Conservation (phyloP, 2,329 filamentous ascomycete species). For the Trichoderma brevicompactum region DNA sequence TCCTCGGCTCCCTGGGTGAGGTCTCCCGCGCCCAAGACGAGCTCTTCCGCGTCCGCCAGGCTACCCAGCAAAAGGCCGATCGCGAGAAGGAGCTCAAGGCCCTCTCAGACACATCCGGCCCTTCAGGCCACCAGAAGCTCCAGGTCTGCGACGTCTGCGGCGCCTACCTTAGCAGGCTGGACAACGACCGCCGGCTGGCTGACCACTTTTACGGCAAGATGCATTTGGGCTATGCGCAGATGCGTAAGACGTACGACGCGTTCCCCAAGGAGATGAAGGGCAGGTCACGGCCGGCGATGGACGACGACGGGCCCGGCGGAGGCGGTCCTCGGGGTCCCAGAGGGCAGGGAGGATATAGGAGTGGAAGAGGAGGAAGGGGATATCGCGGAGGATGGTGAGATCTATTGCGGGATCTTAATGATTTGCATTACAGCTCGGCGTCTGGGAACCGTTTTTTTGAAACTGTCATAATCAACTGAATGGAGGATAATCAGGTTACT, state of each 20-base stretch:
- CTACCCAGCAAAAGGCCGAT: slow-evolving; percentile 79
- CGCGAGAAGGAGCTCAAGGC: slow-evolving; percentile 87
- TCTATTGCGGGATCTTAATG: slow-evolving; percentile 6
- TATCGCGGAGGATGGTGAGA: slow-evolving; percentile 55
- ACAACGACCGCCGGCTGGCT: slow-evolving; percentile 90
- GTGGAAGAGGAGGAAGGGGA: slow-evolving; percentile 55
- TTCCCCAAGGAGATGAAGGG: slow-evolving; percentile 86
- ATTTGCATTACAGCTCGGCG: slow-evolving; percentile 32
- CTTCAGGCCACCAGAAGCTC: slow-evolving; percentile 93
- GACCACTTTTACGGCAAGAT: slow-evolving; percentile 99
- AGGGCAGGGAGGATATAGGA: slow-evolving; percentile 59
- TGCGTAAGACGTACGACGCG: slow-evolving; percentile 91
- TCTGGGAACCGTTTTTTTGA: slow-evolving; percentile 19
- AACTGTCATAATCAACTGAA: slow-evolving; percentile 7
- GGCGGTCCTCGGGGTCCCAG: slow-evolving; percentile 58
- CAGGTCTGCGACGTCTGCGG: slow-evolving; percentile 99
- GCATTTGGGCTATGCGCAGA: slow-evolving; percentile 97
- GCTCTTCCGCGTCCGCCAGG: slow-evolving; percentile 81
- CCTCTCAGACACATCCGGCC: slow-evolving; percentile 88
- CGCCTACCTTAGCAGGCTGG: slow-evolving; percentile 86
- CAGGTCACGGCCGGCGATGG: slow-evolving; percentile 62
- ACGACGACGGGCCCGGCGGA: slow-evolving; percentile 51
- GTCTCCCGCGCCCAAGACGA: slow-evolving; percentile 85
- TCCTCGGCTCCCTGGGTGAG: slow-evolving; percentile 79
- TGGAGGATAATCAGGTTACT: slow-evolving; percentile 12